Evolutionary conservation across 1,139 yeast species (phyloP).

Genomic region (Magnusiomyces paraingens): DNA sequence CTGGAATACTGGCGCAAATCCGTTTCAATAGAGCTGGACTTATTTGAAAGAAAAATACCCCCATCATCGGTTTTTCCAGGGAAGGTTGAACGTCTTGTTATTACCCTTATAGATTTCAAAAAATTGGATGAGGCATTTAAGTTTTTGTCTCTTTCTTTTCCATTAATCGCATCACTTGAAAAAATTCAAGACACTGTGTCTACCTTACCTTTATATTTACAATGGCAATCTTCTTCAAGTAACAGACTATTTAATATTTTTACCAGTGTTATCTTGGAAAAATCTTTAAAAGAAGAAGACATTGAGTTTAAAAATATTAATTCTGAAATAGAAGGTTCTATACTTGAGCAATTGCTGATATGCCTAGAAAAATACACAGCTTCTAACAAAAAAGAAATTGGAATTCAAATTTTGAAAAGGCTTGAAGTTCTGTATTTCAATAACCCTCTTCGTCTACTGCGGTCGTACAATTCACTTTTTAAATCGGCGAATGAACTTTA

Average conservation of each 20-base stretch:
- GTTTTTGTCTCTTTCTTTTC: constrained; percentile 10
- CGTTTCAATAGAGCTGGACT: constrained; percentile 17
- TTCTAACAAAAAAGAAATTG: constrained; percentile 3
- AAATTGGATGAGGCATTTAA: constrained; percentile 10
- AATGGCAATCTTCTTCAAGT: neutral
- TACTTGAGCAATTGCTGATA: constrained; percentile 11
- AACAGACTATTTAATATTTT: neutral
- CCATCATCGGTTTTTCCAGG: constrained; percentile 10
- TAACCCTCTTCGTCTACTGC: constrained; percentile 11
- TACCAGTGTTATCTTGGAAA: neutral
- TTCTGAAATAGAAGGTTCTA: constrained; percentile 9
- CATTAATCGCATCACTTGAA: constrained; percentile 7
- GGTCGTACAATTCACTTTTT: constrained; percentile 8
- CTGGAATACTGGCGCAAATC: constrained; percentile 20
- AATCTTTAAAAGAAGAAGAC: neutral
- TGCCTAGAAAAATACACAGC: constrained; percentile 8
- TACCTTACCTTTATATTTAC: constrained; percentile 1
- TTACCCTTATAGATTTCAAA: constrained; percentile 13
- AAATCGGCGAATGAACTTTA: constrained; percentile 10
- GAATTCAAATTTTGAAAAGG: constrained; percentile 8
- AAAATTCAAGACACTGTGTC: constrained; percentile 2
- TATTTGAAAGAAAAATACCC: constrained; percentile 8
- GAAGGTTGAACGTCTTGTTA: constrained; percentile 18
- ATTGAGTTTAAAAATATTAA: neutral
- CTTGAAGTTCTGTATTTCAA: constrained; percentile 5